Evolutionary conservation across 176 grass and related monocot genomes (phyloP).

Genomic region (Juncus inflexus): DNA sequence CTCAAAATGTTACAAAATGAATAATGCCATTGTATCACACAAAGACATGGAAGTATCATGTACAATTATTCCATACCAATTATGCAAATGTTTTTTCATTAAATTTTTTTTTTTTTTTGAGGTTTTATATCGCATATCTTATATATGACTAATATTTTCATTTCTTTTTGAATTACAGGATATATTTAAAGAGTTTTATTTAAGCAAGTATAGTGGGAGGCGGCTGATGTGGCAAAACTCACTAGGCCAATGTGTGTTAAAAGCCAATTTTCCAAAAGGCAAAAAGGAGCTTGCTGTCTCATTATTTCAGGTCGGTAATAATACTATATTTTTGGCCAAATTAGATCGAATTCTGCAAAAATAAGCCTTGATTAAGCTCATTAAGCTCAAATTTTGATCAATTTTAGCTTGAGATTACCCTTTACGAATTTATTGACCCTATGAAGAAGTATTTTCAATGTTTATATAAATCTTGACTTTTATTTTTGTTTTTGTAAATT

Average conservation of each 20-base stretch:
- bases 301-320: slow-evolving; percentile 75
- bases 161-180: slow-evolving; percentile 46
- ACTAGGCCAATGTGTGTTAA: slow-evolving; percentile 93
- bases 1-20: not conserved
- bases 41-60: not conserved
- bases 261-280: slow-evolving; percentile 93
- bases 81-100: too few relatives aligned
- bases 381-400: too few relatives aligned
- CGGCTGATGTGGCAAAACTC: slow-evolving; percentile 99
- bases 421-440: too few relatives aligned
- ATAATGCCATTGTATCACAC: not conserved
- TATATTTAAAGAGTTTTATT: slow-evolving; percentile 99
- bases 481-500: slow-evolving; percentile 12
- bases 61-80: too few relatives aligned
- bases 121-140: too few relatives aligned
- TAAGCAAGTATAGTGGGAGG: slow-evolving; percentile 98
- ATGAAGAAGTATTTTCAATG: too few relatives aligned
- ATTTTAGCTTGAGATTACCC: too few relatives aligned
- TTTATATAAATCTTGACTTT: not conserved
- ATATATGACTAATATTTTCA: not conserved
- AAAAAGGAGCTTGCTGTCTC: slow-evolving; percentile 99
- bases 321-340: not conserved
- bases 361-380: not conserved
- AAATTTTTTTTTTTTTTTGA: not conserved
- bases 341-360: not conserved